Base-by-base conservation (phyloP, 305 asterid genomes). In the Rubia peregrina region DNA sequence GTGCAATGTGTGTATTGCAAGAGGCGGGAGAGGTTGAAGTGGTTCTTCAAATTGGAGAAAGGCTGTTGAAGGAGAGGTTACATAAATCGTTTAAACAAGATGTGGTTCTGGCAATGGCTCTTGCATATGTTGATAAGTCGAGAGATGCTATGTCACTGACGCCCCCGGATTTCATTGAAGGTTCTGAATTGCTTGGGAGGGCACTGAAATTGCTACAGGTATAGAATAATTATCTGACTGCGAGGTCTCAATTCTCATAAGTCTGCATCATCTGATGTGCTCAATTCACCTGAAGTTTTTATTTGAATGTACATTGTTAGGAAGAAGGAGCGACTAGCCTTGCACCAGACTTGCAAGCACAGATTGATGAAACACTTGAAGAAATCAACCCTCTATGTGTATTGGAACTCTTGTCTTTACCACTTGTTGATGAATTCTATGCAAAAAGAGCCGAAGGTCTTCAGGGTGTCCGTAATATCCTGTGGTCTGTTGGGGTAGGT, bases 401-500 rank as follows among this genome's bases (percentile, higher is more conserved):
- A 43, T 78, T 91, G 68, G 96, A 94, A 85, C 96, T 94, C 75
- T 82, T 94, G 61, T 84, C 87, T 49, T 81, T 94, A 73, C 99
- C 99, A 51, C 90, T 89, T 70, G 90, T 71, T 56, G 93, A 85
- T 24, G 96, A 89, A 53, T 81, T 76, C 79, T 88, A 72, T 56
- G 78, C 90, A 69, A 89, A 77, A 85, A 85, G 98, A 78, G 83
- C 81, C 19, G 96, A 88, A 77, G 99, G 95, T 67, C 96, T 94
- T 71, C 98, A 88, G 87, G 96, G 98, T 68, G 88, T 94, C 69
- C 86, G 96, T 16, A 94, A 94, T 74, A 83, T 94, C 70, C 82
- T 91, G 80, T 94, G 98, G 99, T 88, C 99, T 80, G 98, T 94
- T 67, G 99, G 99, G 69, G 97, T 96, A 74, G 98, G 99, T 48